Evolutionary conservation across 2,329 filamentous ascomycete species (phyloP), one percentile per base, ranked within the genome.

Genomic region (Gremmenia infestans): DNA sequence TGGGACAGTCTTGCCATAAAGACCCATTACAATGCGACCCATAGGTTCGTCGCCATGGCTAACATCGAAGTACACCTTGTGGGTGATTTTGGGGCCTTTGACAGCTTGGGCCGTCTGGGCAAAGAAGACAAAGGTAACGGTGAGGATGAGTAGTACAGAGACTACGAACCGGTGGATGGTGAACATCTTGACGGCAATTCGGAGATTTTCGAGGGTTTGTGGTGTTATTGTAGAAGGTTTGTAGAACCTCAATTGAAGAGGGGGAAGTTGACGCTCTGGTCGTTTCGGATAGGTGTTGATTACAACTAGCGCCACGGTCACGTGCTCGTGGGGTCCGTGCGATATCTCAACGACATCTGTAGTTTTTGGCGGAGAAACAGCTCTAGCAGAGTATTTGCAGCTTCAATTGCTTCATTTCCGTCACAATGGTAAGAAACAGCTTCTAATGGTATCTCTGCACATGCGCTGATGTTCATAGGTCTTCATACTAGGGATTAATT

Each of bases 51-150:
- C 89, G 68, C 87, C 90, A 69, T 91, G 85, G 68, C 80, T 76
- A 64, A 95, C 86, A 74, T 94, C 89, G 73, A 95, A 93, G 81
- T 84, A 94, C 75, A 94, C 91, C 85, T 96, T 96, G 81, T 89
- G 81, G 68, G 92, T 97, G 78, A 97, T 93, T 85, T 94, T 95
- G 61, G 91, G 93, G 48, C 94, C 93, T 78, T 93, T 91, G 64
- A 79, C 79, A 53, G 89, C 88, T 66, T 88, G 84, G 58, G 82
- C 85, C 36, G 83, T 81, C 74, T 91, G 86, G 65, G 87, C 81
- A 71, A 96, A 85, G 77, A 90, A 83, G 65, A 91, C 76, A 71
- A 93, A 79, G 65, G 81, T 80, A 67, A 92, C 78, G 67, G 89
- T 86, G 67, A 95, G 72, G 69, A 96, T 82, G 70, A 96, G 80